Base-by-base conservation (phyloP, 2,329 filamentous ascomycete species). In the Diaporthe velutina region DNA sequence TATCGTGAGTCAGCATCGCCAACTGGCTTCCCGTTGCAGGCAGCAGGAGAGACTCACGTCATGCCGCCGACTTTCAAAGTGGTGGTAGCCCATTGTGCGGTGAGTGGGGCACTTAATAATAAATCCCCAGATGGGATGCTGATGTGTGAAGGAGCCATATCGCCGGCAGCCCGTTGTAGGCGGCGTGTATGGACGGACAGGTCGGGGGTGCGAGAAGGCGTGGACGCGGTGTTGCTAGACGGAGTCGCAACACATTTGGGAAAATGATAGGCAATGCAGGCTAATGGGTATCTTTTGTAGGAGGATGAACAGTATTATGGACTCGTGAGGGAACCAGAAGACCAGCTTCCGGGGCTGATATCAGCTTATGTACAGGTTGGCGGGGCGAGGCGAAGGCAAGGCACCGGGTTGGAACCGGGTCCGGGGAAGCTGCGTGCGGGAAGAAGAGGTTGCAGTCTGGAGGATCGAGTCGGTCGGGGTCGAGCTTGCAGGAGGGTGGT, bases 51-150 rank as follows among this genome's bases (percentile, higher is more conserved):
- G 54, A 89, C 88, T 88, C 86, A 91, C 89, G 92, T 93, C 92
- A 93, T 99, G 79, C 97, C 97, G 78, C 94, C 95, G 54, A 99
- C 93, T 80, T 93, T 94, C 76, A 99, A 86, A 28, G 96, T 98
- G 42, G 97, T 98, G 17, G 94, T 98, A 52, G 95, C 95, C 91
- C 97, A 93, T 82, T 93, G 91, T 75, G 89, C 86, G 48, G 89
- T 88, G 42, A 83, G 81, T 70, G 84, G 81, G 71, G 82, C 82
- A 40, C 79, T 80, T 28, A 85, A 78, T 19, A 81, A 81, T 45
- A 79, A 75, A 58, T 85, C 86, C 83, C 82, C 82, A 60, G 83
- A 78, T 38, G 88, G 87, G 74, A 91, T 83, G 74, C 85, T 82
- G 76, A 88, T 88, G 75, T 87, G 83, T 74, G 85, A 77, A 40